Evolutionary conservation across 1,139 yeast species (phyloP).

Genomic region (Saccharomyces hybrid): DNA sequence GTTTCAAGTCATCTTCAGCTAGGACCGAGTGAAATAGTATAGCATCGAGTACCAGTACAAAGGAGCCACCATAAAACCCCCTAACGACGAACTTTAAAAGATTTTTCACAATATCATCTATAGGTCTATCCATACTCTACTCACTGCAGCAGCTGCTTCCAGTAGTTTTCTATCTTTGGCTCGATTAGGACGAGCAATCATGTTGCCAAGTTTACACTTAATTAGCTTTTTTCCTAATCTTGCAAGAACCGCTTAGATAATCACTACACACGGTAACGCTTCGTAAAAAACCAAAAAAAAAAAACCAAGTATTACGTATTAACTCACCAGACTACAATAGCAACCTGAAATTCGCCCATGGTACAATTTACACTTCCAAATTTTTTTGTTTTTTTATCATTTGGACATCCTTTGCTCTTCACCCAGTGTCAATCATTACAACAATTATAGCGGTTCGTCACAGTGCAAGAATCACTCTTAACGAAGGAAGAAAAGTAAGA

Average conservation of each 20-base stretch:
- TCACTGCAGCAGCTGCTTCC: neutral
- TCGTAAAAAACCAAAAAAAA: no score
- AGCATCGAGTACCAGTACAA: conserved; percentile 80
- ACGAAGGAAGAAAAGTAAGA: neutral
- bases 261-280: neutral
- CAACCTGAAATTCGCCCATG: no score
- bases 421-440: neutral
- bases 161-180: neutral
- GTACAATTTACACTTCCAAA: no score
- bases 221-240: neutral
- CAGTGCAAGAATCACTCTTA: neutral
- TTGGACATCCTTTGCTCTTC: neutral
- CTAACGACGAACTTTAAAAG: conserved; percentile 54
- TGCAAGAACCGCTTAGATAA: neutral
- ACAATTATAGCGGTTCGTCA: neutral
- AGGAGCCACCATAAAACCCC: conserved; percentile 82
- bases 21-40: conserved; percentile 83
- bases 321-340: no score
- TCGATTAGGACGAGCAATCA: neutral
- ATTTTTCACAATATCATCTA: conserved; percentile 34
- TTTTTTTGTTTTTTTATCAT: no score
- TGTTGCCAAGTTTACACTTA: neutral
- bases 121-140: conserved; percentile 30
- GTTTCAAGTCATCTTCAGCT: conserved; percentile 87
- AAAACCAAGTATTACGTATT: no score